These are phyloP conservation scores for Cornus controversa DNA, from an alignment of 148 eudicot species.

Conservation along the genomic window DNA sequence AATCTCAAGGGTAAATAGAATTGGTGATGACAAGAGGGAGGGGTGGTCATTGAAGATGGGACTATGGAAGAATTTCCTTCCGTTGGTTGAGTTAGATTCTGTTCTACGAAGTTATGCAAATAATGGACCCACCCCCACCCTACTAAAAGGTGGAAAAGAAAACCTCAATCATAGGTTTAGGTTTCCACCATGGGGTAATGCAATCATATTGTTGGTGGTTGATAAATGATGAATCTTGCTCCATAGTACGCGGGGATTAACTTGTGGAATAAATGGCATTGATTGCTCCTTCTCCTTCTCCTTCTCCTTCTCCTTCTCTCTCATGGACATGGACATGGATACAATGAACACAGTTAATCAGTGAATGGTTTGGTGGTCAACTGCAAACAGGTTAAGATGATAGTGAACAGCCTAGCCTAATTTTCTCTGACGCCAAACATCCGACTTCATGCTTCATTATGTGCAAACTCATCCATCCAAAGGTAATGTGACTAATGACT, in stretches of 20 bases:
- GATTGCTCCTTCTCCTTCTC: too few species aligned
- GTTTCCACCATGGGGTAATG: neutral
- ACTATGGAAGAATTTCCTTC: neutral
- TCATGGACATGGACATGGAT: too few species aligned
- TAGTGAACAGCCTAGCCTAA: too few species aligned
- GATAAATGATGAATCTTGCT: neutral
- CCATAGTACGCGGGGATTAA: neutral
- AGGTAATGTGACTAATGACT: too few species aligned
- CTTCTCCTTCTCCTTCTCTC: too few species aligned
- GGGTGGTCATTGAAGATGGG: neutral
- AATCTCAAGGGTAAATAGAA: neutral
- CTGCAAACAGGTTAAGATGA: neutral
- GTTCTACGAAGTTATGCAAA: neutral
- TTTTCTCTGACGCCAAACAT: too few species aligned
- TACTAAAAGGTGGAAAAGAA: neutral
- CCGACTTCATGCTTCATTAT: too few species aligned
- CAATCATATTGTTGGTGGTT: slow-evolving; percentile 8
- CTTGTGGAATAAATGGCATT: too few species aligned
- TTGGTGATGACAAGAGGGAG: neutral
- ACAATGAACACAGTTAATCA: too few species aligned
- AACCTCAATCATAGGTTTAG: neutral
- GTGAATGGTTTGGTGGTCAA: slow-evolving; percentile 14
- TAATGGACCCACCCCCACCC: slow-evolving; percentile 16
- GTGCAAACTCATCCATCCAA: too few species aligned
- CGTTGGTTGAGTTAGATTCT: neutral